Evolutionary conservation across 192 early-diverging fungal species (phyloP), one percentile per base, ranked within the genome.

Genomic region (Mortierella antarctica): DNA sequence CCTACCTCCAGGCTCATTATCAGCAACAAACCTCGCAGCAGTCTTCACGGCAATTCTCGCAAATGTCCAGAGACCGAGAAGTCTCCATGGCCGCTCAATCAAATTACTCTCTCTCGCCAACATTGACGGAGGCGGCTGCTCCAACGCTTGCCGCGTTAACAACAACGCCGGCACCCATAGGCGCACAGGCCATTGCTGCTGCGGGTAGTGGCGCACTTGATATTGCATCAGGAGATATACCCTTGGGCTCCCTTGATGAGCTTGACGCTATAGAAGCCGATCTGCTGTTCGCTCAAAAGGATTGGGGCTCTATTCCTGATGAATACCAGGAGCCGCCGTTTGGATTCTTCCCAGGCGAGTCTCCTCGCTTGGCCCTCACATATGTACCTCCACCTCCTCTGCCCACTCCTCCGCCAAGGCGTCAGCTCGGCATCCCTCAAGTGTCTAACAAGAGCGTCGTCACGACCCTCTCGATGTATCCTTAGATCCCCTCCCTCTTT

Each of bases 301-400:
- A 80, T 18, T 80, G 77, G 77, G 77, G 77, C 21, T 80, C 70
- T 9, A 72, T 72, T 39, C 77, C 77, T 5, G 77, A 80, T 48
- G 77, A 80, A 66, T 80, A 80, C 55, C 77, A 80, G 62, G 77
- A 80, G 41, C 77, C 77, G 23, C 77, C 77, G 18, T 80, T 80
- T 62, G 77, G 77, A 74, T 83, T 73, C 70, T 77, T 53, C 74
- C 83, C 59, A 62, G 85, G 67, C 62, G 83, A 57, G 65, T 81
- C 57, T 65, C 74, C 64, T 51, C 82, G 71, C 60, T 73, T 75
- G 61, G 84, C 69, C 50, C 75, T 75, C 17, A 59, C 80, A 3
- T 82, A 41, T 58, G 53, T 52, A 55, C 86, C 64, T 57, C 82
- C 66, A 52, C 71, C 55, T 56, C 86, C 55, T 67, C 82, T 55